Base-by-base conservation (phyloP, 768 basidiomycete species). In the Filobasidium floriforme region DNA sequence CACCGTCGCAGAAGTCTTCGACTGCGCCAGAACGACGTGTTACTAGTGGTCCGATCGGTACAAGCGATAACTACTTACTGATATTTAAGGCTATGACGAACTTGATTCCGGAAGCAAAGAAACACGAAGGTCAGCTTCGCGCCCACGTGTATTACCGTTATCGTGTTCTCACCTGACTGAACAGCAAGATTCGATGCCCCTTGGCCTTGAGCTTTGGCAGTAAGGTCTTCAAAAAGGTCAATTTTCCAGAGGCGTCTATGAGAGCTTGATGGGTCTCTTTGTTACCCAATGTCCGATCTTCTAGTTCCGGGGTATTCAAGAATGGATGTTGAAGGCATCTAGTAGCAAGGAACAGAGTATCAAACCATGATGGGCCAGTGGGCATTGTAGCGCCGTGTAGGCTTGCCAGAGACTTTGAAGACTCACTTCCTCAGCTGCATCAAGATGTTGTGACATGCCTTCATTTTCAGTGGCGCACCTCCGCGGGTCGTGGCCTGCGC, bases 321-420 rank as follows among this genome's bases (percentile, higher is more conserved):
- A 94, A 94, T 0, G 92, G 92, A 77, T 96, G 92, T 79, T 94
- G 92, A 18, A 92, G 79, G 76, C 89, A 91, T 79, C 89, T 91
- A 59, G 49, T 52, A 26, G 54, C 32, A 62, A 28, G 11, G 57
- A 10, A 64, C 41, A 44, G 7, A 59, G 46, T 43, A 37, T 46
- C 24, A 55, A 9, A 3, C 9, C 3, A 37, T 24, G 9, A 37
- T 40, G 1, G 26, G 22, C 10, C n/a, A 26, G 32, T 37, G 4
- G 32, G 32, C 9, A 9, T 37, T 37, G 9, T 37, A 37, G 32
- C 32, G 32, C 3, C 32, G 32, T 9, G 32, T 37, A 37, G 4
- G 32, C 32, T 9, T 9, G 32, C 12, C 67, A 29, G 62, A 62
- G 69, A n/a, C 63, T 67, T 41, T 72, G 19, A 18, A 66, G 61